phyloP scores from a whole-genome alignment of 306 rosid species.

The Lagenaria siceraria region DNA sequence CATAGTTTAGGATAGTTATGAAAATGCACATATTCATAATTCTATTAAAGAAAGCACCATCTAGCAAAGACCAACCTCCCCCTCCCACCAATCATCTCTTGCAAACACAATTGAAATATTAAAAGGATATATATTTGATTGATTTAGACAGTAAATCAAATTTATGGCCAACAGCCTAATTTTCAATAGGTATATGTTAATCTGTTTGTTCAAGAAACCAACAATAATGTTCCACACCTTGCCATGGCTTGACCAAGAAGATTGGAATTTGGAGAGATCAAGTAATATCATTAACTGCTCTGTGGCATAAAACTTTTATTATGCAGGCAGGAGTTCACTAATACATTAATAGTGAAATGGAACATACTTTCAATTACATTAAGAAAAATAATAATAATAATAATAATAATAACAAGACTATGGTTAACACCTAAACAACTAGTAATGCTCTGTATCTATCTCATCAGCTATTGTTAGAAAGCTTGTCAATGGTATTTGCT shows the following conservation, averaged over 20 bases:
- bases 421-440: background rate
- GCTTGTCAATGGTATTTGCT: background rate
- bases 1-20: too few species aligned
- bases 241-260: background rate
- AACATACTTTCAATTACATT: background rate
- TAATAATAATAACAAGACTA: too few species aligned
- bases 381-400: background rate
- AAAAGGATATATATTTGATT: constrained; percentile 17
- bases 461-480: background rate
- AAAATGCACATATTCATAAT: too few species aligned
- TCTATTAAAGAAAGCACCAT: too few species aligned
- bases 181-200: constrained; percentile 25
- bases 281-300: background rate
- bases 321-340: background rate
- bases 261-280: background rate
- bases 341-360: background rate
- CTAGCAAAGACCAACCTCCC: constrained; percentile 63
- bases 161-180: constrained; percentile 45
- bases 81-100: constrained; percentile 93
- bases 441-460: background rate
- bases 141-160: constrained; percentile 14
- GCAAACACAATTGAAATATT: constrained; percentile 89
- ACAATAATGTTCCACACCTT: too few species aligned
- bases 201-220: too few species aligned
- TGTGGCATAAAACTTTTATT: background rate